Base-by-base conservation (phyloP, 441 rosid genomes). In the Erysimum pusillum region DNA sequence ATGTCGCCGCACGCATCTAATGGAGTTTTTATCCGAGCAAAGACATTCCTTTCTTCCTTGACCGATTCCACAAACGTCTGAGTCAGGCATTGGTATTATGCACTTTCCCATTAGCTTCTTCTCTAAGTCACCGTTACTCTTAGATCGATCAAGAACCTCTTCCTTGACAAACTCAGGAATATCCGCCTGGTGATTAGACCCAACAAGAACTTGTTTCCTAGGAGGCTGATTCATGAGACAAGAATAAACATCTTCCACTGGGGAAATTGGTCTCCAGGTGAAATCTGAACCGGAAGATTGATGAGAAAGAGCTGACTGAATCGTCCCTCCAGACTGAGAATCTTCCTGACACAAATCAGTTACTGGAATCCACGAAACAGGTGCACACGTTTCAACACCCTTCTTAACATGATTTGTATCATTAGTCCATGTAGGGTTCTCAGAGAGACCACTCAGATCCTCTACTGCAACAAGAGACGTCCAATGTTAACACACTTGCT, bases 171-270 rank as follows among this genome's bases (percentile, higher is more conserved):
- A 46, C 34, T 76, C 81, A 25, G 93, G 91, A 68, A 89, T 67
- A 46, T 76, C 81, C 3, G 85, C 91, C 69, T 89, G 93, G 75
- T 83, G 80, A 71, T 86, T 70, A 22, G 80, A 75, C 70, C 93
- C 93, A 35, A 86, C 60, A 38, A 73, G 84, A 65, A 87, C 81
- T 79, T 57, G 77, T 69, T 86, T 89, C 67, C 73, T 65, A 0
- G 94, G 90, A 36, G 85, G 73, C 34, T 52, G 76, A 36, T 81
- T 76, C 75, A 85, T 67, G 63, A 74, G 75, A 11, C 76, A 83
- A 56, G 88, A 58, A 58, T 76, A 76, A 20, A 70, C 71, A 75
- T 83, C 82, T 60, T 80, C 85, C 35, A 46, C 76, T 2, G 85
- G 82, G 7, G 75, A 72, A 68, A 67, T 54, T 35, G 82, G 72